phyloP scores from a whole-genome alignment of 2,329 filamentous ascomycete genomes.

The Fusarium nodosum region DNA sequence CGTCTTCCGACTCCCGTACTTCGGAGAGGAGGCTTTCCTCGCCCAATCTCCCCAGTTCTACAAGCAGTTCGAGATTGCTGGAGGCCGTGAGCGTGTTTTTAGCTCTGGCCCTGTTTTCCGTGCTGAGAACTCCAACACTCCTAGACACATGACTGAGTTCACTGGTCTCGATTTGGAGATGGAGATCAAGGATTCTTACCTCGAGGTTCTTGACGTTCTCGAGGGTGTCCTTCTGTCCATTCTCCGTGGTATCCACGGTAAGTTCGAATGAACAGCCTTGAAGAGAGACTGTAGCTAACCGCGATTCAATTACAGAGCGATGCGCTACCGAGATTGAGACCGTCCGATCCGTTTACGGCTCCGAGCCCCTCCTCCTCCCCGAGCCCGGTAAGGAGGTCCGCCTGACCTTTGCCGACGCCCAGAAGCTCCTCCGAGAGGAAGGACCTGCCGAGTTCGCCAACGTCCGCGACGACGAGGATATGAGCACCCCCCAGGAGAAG shows the following conservation, averaged over 20 bases:
- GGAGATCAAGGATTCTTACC: slow-evolving; percentile 83
- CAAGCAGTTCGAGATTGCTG: slow-evolving; percentile 88
- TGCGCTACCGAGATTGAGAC: slow-evolving; percentile 80
- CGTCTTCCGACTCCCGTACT: slow-evolving; percentile 92
- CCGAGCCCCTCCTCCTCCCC: slow-evolving; percentile 82
- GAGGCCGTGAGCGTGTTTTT: slow-evolving; percentile 81
- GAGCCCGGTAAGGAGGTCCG: slow-evolving; percentile 80
- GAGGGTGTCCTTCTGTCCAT: slow-evolving; percentile 83
- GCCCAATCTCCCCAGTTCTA: slow-evolving; percentile 88
- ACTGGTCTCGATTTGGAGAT: slow-evolving; percentile 91
- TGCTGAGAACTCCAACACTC: slow-evolving; percentile 88
- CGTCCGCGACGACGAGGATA: slow-evolving; percentile 82
- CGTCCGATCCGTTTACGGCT: slow-evolving; percentile 80
- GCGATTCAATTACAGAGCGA: slow-evolving; percentile 55
- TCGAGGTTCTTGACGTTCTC: slow-evolving; percentile 79
- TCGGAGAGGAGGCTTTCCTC: slow-evolving; percentile 83
- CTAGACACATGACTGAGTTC: slow-evolving; percentile 89
- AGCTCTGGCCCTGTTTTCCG: slow-evolving; percentile 86
- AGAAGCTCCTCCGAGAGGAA: slow-evolving; percentile 81
- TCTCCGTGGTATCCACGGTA: slow-evolving; percentile 75
- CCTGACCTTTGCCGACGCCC: slow-evolving; percentile 82
- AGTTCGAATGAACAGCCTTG: neutral
- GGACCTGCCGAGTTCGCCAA: slow-evolving; percentile 76
- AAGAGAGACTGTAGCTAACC: neutral
- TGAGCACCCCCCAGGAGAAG: slow-evolving; percentile 86